Conservation (phyloP, 2,329 filamentous ascomycete genomes). For the Ceratocystis ficicola region DNA sequence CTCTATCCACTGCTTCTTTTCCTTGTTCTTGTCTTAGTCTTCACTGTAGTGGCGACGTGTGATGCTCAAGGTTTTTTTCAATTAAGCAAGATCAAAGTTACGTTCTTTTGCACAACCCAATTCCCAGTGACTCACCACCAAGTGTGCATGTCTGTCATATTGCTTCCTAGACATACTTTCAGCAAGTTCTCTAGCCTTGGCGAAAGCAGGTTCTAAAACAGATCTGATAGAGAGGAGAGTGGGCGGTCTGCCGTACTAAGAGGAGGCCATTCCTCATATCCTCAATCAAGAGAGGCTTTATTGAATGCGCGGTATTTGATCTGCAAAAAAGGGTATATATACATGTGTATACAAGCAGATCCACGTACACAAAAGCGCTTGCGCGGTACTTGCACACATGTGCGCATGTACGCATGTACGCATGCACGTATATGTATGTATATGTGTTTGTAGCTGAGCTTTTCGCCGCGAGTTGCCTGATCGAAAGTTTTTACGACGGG, state of each 20-base stretch:
- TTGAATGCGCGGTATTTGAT: background rate
- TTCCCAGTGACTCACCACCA: too few relatives aligned
- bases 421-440: background rate
- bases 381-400: background rate
- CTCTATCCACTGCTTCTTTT: background rate
- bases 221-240: background rate
- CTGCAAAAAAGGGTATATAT: background rate
- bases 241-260: too few relatives aligned
- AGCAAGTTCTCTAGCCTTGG: background rate
- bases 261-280: too few relatives aligned
- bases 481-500: too few relatives aligned
- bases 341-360: background rate
- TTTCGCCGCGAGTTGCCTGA: background rate
- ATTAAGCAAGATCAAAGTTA: too few relatives aligned
- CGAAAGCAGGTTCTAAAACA: background rate
- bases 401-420: background rate
- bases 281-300: background rate
- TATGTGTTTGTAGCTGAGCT: background rate
- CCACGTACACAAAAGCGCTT: background rate
- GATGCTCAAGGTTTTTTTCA: too few relatives aligned
- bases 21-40: background rate
- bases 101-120: too few relatives aligned
- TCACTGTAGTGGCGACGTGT: too few relatives aligned
- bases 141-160: too few relatives aligned
- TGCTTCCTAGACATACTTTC: too few relatives aligned